Base-by-base conservation (phyloP, 23 red algal species). In the Pyropia yezoensis region DNA sequence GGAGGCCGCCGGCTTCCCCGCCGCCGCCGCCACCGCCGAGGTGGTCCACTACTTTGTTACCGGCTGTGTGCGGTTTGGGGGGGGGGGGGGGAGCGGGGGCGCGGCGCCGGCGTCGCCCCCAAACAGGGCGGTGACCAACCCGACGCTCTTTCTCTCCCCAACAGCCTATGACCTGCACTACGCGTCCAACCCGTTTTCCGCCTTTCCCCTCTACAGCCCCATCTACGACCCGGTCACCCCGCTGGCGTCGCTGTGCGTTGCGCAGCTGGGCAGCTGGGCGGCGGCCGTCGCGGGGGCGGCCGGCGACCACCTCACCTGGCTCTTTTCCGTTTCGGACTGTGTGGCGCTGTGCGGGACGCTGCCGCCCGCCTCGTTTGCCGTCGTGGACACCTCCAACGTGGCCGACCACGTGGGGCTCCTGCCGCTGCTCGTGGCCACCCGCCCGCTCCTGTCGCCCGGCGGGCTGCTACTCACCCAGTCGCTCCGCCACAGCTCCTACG, bases 121-220 rank as follows among this genome's bases (percentile, higher is more conserved):
- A 2, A 6, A 33, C 2, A 6, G 30, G 30, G 30, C 30, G 2
- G 30, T 63, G 16, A 33, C 33, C 60, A 63, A 63, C n/a, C 60
- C 60, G 27, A 63, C 60, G 16, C 60, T 63, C 33, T 63, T 63
- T 7, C 60, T 63, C 16, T 33, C 2, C 33, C 60, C 60, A 18
- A 14, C 28, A 16, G 60, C 60, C 14, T 63, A 63, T 19, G 16
- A 19, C n/a, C n/a, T 63, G 14, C 60, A 63, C n/a, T 33, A 63
- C 60, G 33, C 17, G 27, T 32, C 27, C 60, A 19, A 63, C 33
- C 60, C 60, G 27, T 63, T 63, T 19, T 27, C 60, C 7, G 28
- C 27, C 33, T 63, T 63, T 19, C 60, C 60, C 27, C 33, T 19
- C 16, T 63, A 32, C 33, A 33, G 27, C 33, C 14, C 60, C 16